Evolutionary conservation across 163 green algal genomes (phyloP).

Genomic region (Chlorella variabilis): DNA sequence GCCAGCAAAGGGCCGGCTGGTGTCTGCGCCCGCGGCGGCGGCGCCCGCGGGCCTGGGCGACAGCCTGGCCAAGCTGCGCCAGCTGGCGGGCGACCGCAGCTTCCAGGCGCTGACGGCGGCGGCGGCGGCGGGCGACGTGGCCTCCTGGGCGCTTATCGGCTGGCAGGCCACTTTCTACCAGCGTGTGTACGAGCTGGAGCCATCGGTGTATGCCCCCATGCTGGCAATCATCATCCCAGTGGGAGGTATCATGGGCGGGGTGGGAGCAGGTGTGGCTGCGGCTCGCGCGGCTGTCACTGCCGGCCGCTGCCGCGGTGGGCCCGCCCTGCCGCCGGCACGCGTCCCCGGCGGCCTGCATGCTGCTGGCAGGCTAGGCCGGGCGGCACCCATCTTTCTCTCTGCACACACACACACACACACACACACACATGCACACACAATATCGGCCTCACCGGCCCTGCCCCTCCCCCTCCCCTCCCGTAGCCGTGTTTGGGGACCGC

Average conservation of each 20-base stretch:
- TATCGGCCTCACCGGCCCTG: no score
- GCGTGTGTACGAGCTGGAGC: constrained; percentile 70
- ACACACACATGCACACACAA: no score
- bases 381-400: no score
- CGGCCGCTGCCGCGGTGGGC: no score
- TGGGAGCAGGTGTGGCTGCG: constrained; percentile 80
- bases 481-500: constrained; percentile 80
- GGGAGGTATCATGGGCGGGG: constrained; percentile 86
- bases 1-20: not conserved
- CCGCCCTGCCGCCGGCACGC: no score
- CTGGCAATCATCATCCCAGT: constrained; percentile 86
- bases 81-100: constrained; percentile 28
- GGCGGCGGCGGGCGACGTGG: constrained; percentile 86
- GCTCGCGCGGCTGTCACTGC: no score
- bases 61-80: constrained; percentile 32
- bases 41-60: not conserved
- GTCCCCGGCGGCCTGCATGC: no score
- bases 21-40: not conserved
- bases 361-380: no score
- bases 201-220: constrained; percentile 81
- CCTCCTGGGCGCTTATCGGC: constrained; percentile 84
- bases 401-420: no score
- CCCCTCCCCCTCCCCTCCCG: no score
- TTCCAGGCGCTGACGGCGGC: constrained; percentile 72
- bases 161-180: constrained; percentile 93